A percentile compares a stretch with the other conserved stretches of the same genome.
Conservation (phyloP, 768 basidiomycete species). For the Wakefieldia striispora region DNA sequence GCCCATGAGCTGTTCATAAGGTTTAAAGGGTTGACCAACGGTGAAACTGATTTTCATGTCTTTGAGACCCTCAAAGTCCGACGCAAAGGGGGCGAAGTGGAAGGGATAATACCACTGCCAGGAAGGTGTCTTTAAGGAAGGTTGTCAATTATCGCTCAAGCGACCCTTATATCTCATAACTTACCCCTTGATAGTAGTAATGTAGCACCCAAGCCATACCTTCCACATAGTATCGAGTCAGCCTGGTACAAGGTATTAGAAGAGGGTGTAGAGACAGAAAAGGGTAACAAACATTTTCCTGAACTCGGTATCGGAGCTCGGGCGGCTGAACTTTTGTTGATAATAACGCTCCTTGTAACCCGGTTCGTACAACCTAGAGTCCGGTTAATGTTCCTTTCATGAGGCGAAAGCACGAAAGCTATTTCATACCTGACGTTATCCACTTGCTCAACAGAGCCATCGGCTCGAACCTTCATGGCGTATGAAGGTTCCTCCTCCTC, state of each 20-base stretch:
- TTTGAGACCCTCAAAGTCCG: conserved; percentile 81
- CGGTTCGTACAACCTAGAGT: conserved; percentile 84
- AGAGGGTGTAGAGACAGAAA: background rate
- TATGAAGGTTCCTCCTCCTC: conserved; percentile 50
- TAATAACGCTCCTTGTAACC: conserved; percentile 97
- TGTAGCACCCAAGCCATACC: conserved; percentile 94
- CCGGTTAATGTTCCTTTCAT: conserved; percentile 1
- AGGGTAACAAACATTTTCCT: conserved; percentile 59
- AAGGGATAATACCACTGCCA: conserved; percentile 99
- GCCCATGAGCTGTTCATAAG: conserved; percentile 97
- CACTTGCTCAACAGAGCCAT: conserved; percentile 92
- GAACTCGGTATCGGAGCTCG: conserved; percentile 68
- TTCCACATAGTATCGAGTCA: conserved; percentile 86
- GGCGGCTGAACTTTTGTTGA: conserved; percentile 83
- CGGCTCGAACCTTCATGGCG: conserved; percentile 76
- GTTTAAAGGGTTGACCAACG: conserved; percentile 86
- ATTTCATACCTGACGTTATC: conserved; percentile 83
- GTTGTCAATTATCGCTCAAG: conserved; percentile 14
- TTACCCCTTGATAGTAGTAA: conserved; percentile 98
- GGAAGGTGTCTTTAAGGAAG: conserved; percentile 65
- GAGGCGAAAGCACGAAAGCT: background rate
- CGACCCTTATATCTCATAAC: conserved; percentile 21
- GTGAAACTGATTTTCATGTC: conserved; percentile 80
- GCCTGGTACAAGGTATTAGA: conserved; percentile 39
- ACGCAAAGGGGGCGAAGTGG: conserved; percentile 97